phyloP scores from a whole-genome alignment of 1,284 basidiomycete genomes.

The Boletus sp. region DNA sequence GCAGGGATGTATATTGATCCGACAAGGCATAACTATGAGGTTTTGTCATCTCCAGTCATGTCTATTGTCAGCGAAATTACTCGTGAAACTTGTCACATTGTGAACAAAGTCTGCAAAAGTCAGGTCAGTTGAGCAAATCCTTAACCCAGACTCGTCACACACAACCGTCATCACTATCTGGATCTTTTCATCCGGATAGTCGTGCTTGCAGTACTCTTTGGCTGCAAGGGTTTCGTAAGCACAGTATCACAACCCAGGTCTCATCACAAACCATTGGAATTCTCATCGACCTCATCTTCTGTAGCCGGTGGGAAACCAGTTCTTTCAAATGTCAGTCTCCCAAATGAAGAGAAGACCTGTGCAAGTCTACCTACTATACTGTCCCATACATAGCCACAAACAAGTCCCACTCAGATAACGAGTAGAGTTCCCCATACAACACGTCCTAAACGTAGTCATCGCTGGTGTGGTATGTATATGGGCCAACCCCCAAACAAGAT shows the following conservation, averaged over 20 bases:
- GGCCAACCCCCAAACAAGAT: no score
- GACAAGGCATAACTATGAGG: no score
- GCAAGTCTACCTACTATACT: slow-evolving; percentile 50
- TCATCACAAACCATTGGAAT: no score
- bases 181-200: slow-evolving; percentile 68
- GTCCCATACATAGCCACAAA: slow-evolving; percentile 60
- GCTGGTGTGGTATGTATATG: no score
- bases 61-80: slow-evolving; percentile 28
- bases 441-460: slow-evolving; percentile 81
- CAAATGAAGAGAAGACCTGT: neutral
- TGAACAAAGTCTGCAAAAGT: slow-evolving; percentile 32
- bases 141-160: slow-evolving; percentile 1
- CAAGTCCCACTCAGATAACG: slow-evolving; percentile 60
- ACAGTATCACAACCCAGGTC: no score
- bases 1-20: slow-evolving; percentile 23
- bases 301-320: slow-evolving; percentile 62
- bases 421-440: slow-evolving; percentile 69
- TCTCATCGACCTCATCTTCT: slow-evolving; percentile 41
- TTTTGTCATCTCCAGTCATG: slow-evolving; percentile 35
- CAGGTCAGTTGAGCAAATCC: slow-evolving; percentile 8
- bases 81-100: slow-evolving; percentile 21
- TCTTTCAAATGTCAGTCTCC: slow-evolving; percentile 42
- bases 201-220: slow-evolving; percentile 43
- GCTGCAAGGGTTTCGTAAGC: no score
- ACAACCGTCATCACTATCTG: slow-evolving; percentile 50